Evolutionary conservation across 169 alveolate species (phyloP).

Genomic region (Plasmodium knowlesi): DNA sequence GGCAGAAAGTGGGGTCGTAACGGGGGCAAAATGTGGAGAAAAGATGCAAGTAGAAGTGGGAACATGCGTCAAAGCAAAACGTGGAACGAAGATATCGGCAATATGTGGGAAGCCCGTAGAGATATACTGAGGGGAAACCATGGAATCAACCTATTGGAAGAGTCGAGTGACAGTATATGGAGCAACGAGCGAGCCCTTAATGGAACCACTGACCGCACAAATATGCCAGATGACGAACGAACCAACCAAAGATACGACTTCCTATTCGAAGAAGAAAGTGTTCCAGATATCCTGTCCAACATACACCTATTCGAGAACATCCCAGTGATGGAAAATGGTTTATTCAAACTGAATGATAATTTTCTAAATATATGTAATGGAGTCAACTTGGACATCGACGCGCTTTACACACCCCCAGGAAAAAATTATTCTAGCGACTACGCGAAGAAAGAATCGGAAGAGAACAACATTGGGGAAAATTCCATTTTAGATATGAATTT

Average conservation of each 20-base stretch:
- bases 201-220: not conserved
- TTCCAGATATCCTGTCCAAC: not conserved
- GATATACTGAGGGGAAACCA: not conserved
- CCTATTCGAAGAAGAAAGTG: not conserved
- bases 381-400: not conserved
- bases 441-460: not conserved
- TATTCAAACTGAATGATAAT: not conserved
- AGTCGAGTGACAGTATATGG: not conserved
- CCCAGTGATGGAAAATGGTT: not conserved
- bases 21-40: not conserved
- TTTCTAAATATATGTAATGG: not conserved
- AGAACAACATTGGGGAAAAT: not conserved
- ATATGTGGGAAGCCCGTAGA: too few relatives aligned
- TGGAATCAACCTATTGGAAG: not conserved
- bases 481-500: not conserved
- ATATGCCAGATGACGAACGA: not conserved
- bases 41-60: not conserved
- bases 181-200: not conserved
- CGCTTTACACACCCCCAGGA: not conserved
- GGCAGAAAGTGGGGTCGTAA: not conserved
- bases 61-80: not conserved
- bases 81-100: too few relatives aligned
- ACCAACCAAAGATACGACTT: not conserved
- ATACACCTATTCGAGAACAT: not conserved
- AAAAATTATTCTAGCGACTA: not conserved